Conservation (phyloP, 1,284 basidiomycete species). For the Grifola frondosa region DNA sequence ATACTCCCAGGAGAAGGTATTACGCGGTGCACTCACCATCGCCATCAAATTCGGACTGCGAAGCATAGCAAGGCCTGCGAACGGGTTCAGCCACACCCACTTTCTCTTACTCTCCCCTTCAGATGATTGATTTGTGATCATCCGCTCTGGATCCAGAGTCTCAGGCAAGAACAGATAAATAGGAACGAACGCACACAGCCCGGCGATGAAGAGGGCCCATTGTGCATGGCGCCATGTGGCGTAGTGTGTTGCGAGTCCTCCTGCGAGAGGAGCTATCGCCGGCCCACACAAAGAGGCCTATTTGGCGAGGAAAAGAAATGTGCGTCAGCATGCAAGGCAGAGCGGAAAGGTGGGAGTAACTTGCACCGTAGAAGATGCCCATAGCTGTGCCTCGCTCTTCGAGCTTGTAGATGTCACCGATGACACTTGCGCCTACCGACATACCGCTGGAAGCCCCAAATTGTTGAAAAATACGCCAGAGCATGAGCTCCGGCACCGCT, state of each 20-base stretch:
- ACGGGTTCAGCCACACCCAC: constrained; percentile 59
- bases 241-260: constrained; percentile 51
- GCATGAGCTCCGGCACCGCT: constrained; percentile 51
- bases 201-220: constrained; percentile 44
- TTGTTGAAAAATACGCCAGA: constrained; percentile 64
- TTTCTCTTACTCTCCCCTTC: constrained; percentile 25
- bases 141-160: constrained; percentile 42
- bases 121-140: constrained; percentile 36
- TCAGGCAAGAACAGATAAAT: constrained; percentile 54
- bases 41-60: constrained; percentile 57
- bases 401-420: constrained; percentile 50
- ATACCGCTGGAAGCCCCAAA: constrained; percentile 50
- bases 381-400: constrained; percentile 48
- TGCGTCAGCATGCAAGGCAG: neutral
- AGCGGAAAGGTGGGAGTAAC: constrained; percentile 12
- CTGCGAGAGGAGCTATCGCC: constrained; percentile 34
- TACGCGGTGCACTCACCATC: constrained; percentile 40
- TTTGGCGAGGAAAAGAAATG: neutral
- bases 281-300: constrained; percentile 37
- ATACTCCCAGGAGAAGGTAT: neutral
- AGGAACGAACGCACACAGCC: constrained; percentile 47
- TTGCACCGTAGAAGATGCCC: constrained; percentile 45
- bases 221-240: constrained; percentile 75
- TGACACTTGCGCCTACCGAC: constrained; percentile 47
- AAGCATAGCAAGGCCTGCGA: constrained; percentile 51